Evolutionary conservation across 208 protist species (phyloP).

Genomic region (Trypanosomatidae sp.): DNA sequence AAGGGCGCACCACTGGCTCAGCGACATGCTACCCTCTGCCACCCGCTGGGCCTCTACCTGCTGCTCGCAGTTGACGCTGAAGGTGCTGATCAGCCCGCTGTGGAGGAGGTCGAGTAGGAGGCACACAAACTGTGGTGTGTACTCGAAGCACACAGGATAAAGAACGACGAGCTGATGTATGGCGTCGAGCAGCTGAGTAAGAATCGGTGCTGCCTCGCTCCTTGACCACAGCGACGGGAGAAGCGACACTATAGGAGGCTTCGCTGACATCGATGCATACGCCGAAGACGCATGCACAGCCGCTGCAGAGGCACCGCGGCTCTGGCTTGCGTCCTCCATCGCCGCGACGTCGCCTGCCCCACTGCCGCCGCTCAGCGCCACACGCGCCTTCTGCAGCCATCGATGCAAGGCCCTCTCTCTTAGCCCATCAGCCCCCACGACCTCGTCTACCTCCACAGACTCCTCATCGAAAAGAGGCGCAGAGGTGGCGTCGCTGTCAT

Average conservation of each 20-base stretch:
- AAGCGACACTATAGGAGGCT: background rate
- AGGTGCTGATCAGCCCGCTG: conserved; percentile 49
- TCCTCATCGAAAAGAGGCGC: background rate
- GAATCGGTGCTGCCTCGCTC: conserved; percentile 76
- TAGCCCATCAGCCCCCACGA: background rate
- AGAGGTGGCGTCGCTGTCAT: background rate
- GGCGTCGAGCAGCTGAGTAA: conserved; percentile 94
- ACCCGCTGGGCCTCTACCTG: conserved; percentile 33
- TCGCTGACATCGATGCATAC: background rate
- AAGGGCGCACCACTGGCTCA: conserved; percentile 60
- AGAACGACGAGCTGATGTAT: conserved; percentile 92
- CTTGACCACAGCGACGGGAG: background rate
- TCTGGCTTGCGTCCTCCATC: background rate
- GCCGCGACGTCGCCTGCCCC: background rate
- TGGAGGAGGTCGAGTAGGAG: conserved; percentile 64
- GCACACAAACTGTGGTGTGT: conserved; percentile 78
- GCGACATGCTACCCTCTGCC: conserved; percentile 38
- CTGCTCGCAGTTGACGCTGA: conserved; percentile 50
- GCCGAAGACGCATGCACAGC: background rate
- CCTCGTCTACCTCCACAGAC: background rate
- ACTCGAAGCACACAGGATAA: conserved; percentile 93
- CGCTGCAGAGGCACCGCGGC: background rate
- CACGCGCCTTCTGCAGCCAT: conserved; percentile 2
- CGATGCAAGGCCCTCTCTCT: background rate
- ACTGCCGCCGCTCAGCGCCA: background rate